Evolutionary conservation across 148 eudicot species (phyloP).

Genomic region (Hydrangea macrophylla): DNA sequence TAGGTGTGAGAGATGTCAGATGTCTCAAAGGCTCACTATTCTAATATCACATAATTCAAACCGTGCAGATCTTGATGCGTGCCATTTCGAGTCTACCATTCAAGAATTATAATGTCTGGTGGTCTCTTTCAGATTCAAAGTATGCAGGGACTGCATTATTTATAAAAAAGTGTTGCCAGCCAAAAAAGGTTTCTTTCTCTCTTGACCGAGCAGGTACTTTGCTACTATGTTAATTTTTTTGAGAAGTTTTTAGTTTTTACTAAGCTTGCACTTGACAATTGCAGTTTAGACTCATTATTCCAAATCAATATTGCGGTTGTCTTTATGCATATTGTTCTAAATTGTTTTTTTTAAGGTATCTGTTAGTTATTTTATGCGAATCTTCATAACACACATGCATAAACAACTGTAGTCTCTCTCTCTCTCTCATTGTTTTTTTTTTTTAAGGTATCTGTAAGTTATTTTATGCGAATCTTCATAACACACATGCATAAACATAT

Average conservation of each 20-base stretch:
- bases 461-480: too few relatives aligned
- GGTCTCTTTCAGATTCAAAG: slow-evolving; percentile 97
- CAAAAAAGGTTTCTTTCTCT: slow-evolving; percentile 75
- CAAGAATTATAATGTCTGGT: slow-evolving; percentile 78
- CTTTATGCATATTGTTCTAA: background rate
- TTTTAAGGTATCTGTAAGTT: too few relatives aligned
- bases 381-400: too few relatives aligned
- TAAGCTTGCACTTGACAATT: background rate
- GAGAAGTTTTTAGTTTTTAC: too few relatives aligned
- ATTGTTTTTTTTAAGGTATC: background rate
- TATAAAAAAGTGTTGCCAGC: slow-evolving; percentile 74
- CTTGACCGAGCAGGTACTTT: slow-evolving; percentile 67
- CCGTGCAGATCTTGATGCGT: slow-evolving; percentile 73
- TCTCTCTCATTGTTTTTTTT: too few relatives aligned
- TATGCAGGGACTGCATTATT: slow-evolving; percentile 97
- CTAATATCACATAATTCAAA: slow-evolving; percentile 5
- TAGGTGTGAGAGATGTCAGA: background rate
- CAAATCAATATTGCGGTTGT: background rate
- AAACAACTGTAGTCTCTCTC: too few relatives aligned
- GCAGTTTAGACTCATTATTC: background rate
- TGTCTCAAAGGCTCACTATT: background rate
- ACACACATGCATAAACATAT: too few relatives aligned
- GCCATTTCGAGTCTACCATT: slow-evolving; percentile 82
- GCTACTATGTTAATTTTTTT: background rate
- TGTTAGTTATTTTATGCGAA: too few relatives aligned